These are phyloP conservation scores for Paramarasmius palmivorus DNA, from an alignment of 1,284 basidiomycete species.

Conservation along the genomic window DNA sequence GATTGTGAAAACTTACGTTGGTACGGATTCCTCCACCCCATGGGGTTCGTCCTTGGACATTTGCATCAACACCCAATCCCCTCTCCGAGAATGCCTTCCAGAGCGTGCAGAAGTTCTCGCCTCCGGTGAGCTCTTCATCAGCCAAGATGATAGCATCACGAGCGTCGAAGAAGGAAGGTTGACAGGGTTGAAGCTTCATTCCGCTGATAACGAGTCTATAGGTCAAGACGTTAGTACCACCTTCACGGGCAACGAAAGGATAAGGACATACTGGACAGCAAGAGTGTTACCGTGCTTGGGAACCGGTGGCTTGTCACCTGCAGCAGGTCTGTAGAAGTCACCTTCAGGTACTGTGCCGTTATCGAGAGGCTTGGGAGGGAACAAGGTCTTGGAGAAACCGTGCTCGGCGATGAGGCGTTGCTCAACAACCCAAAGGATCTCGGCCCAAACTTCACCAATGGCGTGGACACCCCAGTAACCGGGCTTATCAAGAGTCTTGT, in stretches of 20 bases:
- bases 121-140: conserved; percentile 88
- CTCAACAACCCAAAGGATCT: conserved; percentile 87
- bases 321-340: conserved; percentile 71
- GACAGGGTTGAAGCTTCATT: conserved; percentile 95
- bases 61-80: conserved; percentile 79
- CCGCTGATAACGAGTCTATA: conserved; percentile 76
- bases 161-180: conserved; percentile 89
- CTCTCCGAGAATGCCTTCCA: conserved; percentile 86
- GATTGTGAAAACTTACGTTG: conserved; percentile 41
- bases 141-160: conserved; percentile 93
- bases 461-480: conserved; percentile 93
- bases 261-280: conserved; percentile 59
- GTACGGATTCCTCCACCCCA: conserved; percentile 89
- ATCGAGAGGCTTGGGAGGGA: conserved; percentile 70
- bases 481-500: conserved; percentile 94
- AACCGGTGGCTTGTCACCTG: conserved; percentile 62
- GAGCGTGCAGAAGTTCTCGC: conserved; percentile 89
- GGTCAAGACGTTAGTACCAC: conserved; percentile 3
- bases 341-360: conserved; percentile 63
- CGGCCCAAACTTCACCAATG: conserved; percentile 94
- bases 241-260: conserved; percentile 4
- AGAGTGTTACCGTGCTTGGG: conserved; percentile 94
- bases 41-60: conserved; percentile 78
- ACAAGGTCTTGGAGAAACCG: conserved; percentile 77
- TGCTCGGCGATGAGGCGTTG: conserved; percentile 79